These are phyloP conservation scores for Sclerotinia borealis DNA, from an alignment of 2,329 filamentous ascomycete species.

Conservation along the genomic window DNA sequence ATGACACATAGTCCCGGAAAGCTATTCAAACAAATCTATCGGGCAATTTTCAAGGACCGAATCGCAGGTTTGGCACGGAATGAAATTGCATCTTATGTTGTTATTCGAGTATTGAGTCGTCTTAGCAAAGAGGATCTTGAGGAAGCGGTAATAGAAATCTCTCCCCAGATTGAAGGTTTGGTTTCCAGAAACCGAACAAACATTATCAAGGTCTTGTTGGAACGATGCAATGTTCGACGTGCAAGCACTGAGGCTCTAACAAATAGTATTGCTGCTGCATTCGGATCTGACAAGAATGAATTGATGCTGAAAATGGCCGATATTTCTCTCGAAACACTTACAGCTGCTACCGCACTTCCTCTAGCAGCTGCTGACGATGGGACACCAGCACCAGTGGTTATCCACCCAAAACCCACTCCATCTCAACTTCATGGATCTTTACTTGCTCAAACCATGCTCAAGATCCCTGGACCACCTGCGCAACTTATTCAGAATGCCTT, in stretches of 20 bases:
- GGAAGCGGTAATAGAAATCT: slow-evolving; percentile 63
- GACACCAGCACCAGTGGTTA: slow-evolving; percentile 25
- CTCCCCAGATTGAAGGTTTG: slow-evolving; percentile 66
- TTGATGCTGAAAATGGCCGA: slow-evolving; percentile 56
- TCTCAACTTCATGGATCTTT: slow-evolving; percentile 75
- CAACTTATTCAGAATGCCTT: slow-evolving; percentile 70
- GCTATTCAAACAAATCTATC: slow-evolving; percentile 83
- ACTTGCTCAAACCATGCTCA: slow-evolving; percentile 72
- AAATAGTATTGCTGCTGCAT: slow-evolving; percentile 48
- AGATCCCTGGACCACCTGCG: slow-evolving; percentile 61
- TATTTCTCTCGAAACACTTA: slow-evolving; percentile 45
- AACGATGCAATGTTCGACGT: slow-evolving; percentile 67
- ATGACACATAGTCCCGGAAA: slow-evolving; percentile 77
- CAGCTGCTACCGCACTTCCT: slow-evolving; percentile 25
- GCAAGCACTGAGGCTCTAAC: slow-evolving; percentile 51
- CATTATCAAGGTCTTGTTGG: slow-evolving; percentile 75
- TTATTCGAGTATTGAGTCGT: slow-evolving; percentile 74
- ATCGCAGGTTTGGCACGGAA: slow-evolving; percentile 80
- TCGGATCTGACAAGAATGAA: slow-evolving; percentile 43
- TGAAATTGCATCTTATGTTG: slow-evolving; percentile 83
- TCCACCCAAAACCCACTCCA: slow-evolving; percentile 32
- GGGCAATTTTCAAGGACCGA: slow-evolving; percentile 69
- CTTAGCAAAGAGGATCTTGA: slow-evolving; percentile 81
- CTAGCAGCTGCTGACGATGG: slow-evolving; percentile 25
- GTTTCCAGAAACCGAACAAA: slow-evolving; percentile 70